A percentile compares a stretch with the other conserved stretches of the same genome.
These are phyloP conservation scores for Chaetomiaceae sp. DNA, from an alignment of 2,329 filamentous ascomycete species.

Conservation along the genomic window DNA sequence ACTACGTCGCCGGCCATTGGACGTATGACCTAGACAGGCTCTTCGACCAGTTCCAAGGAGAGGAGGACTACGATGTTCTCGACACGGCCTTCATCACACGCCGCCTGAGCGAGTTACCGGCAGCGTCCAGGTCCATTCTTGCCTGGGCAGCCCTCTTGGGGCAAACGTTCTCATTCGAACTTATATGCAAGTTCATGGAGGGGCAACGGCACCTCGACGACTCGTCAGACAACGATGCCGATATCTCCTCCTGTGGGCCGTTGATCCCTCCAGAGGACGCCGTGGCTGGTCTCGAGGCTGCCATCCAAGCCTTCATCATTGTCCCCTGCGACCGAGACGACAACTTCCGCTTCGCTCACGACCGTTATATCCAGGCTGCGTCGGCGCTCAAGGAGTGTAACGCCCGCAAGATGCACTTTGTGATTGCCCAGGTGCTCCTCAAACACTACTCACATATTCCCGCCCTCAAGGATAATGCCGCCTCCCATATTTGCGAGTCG, in stretches of 20 bases:
- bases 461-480: constrained; percentile 64
- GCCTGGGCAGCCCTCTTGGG: constrained; percentile 84
- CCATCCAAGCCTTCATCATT: constrained; percentile 75
- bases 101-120: constrained; percentile 69
- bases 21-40: constrained; percentile 79
- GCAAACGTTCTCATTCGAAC: constrained; percentile 74
- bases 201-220: constrained; percentile 60
- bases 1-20: constrained; percentile 79
- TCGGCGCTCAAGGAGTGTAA: constrained; percentile 65
- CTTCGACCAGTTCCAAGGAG: constrained; percentile 77
- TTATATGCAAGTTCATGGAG: constrained; percentile 71
- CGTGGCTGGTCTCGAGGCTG: constrained; percentile 73
- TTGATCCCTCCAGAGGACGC: constrained; percentile 59
- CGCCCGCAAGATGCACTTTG: constrained; percentile 79
- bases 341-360: constrained; percentile 81
- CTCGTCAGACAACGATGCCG: constrained; percentile 17
- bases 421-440: constrained; percentile 76
- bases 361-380: constrained; percentile 77
- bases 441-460: constrained; percentile 62
- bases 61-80: constrained; percentile 72
- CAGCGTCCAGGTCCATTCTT: constrained; percentile 70
- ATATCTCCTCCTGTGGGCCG: constrained; percentile 25
- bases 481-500: constrained; percentile 75
- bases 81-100: constrained; percentile 78
- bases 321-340: constrained; percentile 80